Conservation (phyloP, 805 yeast species). For the Cyberlindnera americana region DNA sequence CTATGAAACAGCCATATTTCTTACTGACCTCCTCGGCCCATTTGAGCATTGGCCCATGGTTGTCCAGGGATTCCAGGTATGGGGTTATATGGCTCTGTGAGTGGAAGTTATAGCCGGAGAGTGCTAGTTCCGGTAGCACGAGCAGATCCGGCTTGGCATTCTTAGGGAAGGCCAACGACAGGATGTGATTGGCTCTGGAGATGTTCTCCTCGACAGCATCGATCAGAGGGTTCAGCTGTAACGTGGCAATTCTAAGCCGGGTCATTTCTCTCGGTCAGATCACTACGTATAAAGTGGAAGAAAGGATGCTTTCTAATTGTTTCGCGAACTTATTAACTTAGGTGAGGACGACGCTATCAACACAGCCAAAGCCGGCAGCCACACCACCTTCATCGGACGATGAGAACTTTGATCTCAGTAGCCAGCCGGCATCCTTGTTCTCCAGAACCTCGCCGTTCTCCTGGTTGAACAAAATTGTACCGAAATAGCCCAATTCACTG, state of each 20-base stretch:
- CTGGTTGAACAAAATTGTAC: conserved; percentile 74
- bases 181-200: conserved; percentile 37
- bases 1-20: conserved; percentile 55
- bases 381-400: conserved; percentile 96
- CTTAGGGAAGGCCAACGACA: conserved; percentile 22
- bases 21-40: conserved; percentile 57
- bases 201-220: conserved; percentile 57
- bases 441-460: conserved; percentile 47
- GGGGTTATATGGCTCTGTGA: conserved; percentile 47
- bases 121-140: conserved; percentile 77
- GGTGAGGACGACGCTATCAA: conserved; percentile 74
- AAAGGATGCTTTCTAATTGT: no score
- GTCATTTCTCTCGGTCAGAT: no score
- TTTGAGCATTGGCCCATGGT: conserved; percentile 44
- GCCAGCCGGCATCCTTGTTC: conserved; percentile 78
- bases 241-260: conserved; percentile 52
- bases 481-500: conserved; percentile 90
- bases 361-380: conserved; percentile 98
- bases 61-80: conserved; percentile 44
- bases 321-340: no score
- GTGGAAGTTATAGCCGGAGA: conserved; percentile 78
- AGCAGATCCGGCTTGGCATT: conserved; percentile 53
- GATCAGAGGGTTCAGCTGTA: conserved; percentile 64
- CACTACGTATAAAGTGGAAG: no score
- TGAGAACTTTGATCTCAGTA: conserved; percentile 84